Evolutionary conservation across 176 grass and related monocot species (phyloP), one percentile per base, ranked within the genome.

Genomic region (Aegilops speltoides): DNA sequence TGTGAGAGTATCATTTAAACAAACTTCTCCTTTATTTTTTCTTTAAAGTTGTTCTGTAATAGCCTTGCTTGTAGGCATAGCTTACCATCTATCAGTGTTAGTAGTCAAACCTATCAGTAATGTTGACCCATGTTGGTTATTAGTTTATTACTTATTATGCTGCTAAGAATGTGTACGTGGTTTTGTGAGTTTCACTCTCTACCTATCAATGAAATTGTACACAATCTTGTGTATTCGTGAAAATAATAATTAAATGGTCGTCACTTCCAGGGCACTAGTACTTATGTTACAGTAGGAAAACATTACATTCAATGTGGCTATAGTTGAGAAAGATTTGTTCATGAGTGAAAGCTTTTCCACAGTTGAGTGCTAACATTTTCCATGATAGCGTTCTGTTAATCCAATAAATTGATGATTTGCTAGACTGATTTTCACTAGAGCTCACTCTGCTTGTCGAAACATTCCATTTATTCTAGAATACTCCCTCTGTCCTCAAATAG

Each of bases 1-100:
- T 72, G 36, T 72, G 2, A 73, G 31, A 68, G 28, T 24, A 70
- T 43, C 3, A 24, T 82, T 90, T 82, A 41, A 8, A 36, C 73
- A 37, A 84, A 19, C 40, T 41, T 86, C 23, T 71, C 38, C 48
- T 46, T 73, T 79, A 50, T 74, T 75, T 8, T 48, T 75, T 75
- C 7, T 57, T 37, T 85, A 33, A 72, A 25, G 41, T 86, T 68
- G 46, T 86, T 65, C 69, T 72, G 5, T 70, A 22, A 84, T 54
- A 10, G 31, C 77, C 68, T 67, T 62, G 29, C 67, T 20, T 82
- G 57, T 67, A 63, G 59, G 16, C 40, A 64, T 84, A 32, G 28
- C 41, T 66, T 85, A 74, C 17, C 60, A 64, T 73, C 26, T 33
- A 64, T 85, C n/a, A 41, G 46, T 52, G 28, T 65, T 32, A 37